A percentile compares a stretch with the other conserved stretches of the same genome.
These are phyloP conservation scores for Planoprotostelium fungivorum DNA, from an alignment of 78 protist species.

Conservation along the genomic window DNA sequence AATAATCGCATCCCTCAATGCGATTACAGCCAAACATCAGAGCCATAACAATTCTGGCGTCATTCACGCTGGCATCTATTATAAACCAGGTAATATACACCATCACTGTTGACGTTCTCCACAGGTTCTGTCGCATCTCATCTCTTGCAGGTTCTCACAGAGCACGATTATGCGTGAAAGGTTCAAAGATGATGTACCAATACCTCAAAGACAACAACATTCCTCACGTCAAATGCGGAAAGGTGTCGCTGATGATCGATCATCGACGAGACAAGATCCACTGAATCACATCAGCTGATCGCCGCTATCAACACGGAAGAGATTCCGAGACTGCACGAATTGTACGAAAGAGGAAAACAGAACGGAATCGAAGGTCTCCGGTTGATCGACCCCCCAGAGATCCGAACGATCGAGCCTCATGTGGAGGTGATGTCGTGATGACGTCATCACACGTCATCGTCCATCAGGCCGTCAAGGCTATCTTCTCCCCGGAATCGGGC, in stretches of 20 bases:
- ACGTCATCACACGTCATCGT: no score
- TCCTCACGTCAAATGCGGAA: conserved; percentile 48
- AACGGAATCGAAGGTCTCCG: conserved; percentile 61
- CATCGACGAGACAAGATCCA: background rate
- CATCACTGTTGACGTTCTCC: background rate
- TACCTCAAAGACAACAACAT: conserved; percentile 29
- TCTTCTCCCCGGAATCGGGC: conserved; percentile 71
- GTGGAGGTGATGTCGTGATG: conserved; percentile 2
- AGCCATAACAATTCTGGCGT: conserved; percentile 63
- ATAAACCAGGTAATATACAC: conserved; percentile 30
- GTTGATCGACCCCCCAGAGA: conserved; percentile 12
- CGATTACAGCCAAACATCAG: conserved; percentile 45
- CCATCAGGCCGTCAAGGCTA: conserved; percentile 22
- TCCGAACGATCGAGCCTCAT: conserved; percentile 35
- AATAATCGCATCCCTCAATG: conserved; percentile 15
- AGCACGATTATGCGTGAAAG: conserved; percentile 51
- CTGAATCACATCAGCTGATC: conserved; percentile 16
- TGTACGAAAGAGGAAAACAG: conserved; percentile 31
- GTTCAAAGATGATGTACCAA: conserved; percentile 27
- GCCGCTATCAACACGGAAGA: conserved; percentile 42
- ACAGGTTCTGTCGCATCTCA: no score
- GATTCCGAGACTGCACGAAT: conserved; percentile 12
- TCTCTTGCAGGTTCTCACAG: conserved; percentile 13
- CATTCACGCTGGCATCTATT: conserved; percentile 72
- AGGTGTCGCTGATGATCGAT: no score